These are phyloP conservation scores for Wallacemonas sp. DNA, from an alignment of 208 protist species.

Conservation along the genomic window DNA sequence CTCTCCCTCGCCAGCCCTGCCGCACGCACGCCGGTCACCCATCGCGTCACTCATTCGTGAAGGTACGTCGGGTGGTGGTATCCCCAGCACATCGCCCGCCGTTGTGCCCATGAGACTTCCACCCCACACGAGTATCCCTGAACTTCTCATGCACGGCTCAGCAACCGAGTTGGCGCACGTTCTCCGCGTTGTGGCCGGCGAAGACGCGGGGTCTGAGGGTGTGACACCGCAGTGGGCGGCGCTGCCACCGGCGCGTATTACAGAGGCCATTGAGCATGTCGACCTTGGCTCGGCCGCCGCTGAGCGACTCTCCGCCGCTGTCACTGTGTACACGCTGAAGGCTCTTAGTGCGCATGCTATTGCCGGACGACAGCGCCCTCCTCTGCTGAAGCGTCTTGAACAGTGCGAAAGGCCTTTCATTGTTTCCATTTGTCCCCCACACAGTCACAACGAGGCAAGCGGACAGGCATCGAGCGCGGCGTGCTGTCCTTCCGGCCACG, in stretches of 20 bases:
- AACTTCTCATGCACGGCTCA: neutral
- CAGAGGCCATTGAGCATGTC: too few relatives aligned
- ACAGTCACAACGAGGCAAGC: constrained; percentile 3
- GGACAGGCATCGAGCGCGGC: too few relatives aligned
- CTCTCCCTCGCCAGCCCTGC: constrained; percentile 18
- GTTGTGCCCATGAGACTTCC: neutral
- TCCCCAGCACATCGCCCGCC: neutral
- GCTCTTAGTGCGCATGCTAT: neutral
- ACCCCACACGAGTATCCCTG: neutral
- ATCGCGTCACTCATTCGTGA: constrained; percentile 13
- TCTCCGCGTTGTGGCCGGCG: constrained; percentile 5
- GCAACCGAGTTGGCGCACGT: constrained; percentile 20
- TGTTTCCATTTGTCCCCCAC: neutral
- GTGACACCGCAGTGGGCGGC: too few relatives aligned
- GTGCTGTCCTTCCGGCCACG: constrained; percentile 53
- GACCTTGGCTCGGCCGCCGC: neutral
- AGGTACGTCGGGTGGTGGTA: neutral
- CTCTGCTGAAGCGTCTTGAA: neutral
- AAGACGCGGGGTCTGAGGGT: too few relatives aligned
- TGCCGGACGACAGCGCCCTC: neutral
- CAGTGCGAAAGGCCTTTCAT: neutral
- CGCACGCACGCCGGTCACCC: constrained; percentile 16
- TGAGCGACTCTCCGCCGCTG: neutral
- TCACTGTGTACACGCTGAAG: constrained; percentile 8
- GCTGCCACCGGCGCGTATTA: too few relatives aligned